A percentile compares a stretch with the other conserved stretches of the same genome.
These are phyloP conservation scores for Colletotrichum cordylinicola DNA, from an alignment of 2,329 filamentous ascomycete species.

Conservation along the genomic window DNA sequence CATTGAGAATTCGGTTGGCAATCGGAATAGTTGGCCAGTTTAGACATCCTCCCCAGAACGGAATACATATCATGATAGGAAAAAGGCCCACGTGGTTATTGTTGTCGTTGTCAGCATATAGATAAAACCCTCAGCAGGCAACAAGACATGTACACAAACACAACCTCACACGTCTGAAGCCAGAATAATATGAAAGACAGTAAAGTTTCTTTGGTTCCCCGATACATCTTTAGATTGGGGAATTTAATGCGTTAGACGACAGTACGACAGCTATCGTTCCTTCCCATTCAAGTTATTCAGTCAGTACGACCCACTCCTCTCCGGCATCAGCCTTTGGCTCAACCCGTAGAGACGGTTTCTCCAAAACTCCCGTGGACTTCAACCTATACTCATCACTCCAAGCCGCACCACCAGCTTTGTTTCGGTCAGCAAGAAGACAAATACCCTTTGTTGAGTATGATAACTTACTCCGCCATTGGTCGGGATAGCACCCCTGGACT, in stretches of 20 bases:
- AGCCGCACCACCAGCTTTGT: background rate
- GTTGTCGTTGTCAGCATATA: background rate
- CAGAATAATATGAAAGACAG: background rate
- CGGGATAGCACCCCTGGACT: background rate
- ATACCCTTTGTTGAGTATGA: accelerated
- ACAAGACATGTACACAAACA: background rate
- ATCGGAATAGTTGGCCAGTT: accelerated
- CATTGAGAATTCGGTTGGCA: accelerated
- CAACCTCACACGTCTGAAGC: background rate
- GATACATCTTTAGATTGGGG: background rate
- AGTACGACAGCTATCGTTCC: accelerated
- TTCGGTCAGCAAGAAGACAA: background rate
- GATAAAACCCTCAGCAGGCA: background rate
- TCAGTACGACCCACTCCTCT: constrained; percentile 4
- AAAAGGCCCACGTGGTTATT: accelerated
- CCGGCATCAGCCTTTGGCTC: background rate
- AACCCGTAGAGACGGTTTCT: background rate
- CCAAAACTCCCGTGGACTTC: background rate
- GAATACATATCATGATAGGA: too few species aligned
- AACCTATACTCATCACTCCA: constrained; percentile 8
- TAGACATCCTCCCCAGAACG: accelerated
- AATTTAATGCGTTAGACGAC: accelerated
- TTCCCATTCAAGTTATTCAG: background rate
- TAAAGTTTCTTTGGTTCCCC: accelerated
- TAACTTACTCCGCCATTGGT: constrained; percentile 1